A percentile compares a stretch with the other conserved stretches of the same genome.
Conservation (phyloP, 2,329 filamentous ascomycete species). For the Chaetomium sp. region DNA sequence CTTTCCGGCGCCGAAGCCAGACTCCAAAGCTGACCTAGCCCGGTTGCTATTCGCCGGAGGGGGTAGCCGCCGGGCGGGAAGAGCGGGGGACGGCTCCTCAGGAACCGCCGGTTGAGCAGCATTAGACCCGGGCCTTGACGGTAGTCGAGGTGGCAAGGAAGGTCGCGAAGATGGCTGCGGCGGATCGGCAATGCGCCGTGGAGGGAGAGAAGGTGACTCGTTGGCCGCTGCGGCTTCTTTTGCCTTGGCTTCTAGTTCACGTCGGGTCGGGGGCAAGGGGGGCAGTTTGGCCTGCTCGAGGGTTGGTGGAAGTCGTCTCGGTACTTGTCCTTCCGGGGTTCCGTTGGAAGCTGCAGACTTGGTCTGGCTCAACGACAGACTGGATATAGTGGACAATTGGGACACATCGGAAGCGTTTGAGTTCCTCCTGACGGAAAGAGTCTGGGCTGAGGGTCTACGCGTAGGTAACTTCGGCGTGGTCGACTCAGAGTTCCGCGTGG, state of each 20-base stretch:
- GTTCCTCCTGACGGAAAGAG: slow-evolving; percentile 38
- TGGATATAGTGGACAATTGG: slow-evolving; percentile 47
- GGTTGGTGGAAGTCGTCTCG: slow-evolving; percentile 46
- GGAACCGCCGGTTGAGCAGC: slow-evolving; percentile 31
- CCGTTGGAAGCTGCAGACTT: slow-evolving; percentile 39
- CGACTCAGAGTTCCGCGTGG: slow-evolving; percentile 31
- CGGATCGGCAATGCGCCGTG: slow-evolving; percentile 31
- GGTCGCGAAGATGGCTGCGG: slow-evolving; percentile 41
- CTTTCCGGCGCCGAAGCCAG: slow-evolving; percentile 23
- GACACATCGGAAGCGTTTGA: slow-evolving; percentile 55
- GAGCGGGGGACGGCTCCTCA: slow-evolving; percentile 53
- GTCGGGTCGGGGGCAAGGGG: slow-evolving; percentile 48
- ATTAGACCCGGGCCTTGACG: slow-evolving; percentile 39
- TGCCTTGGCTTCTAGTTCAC: slow-evolving; percentile 46
- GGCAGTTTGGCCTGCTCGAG: slow-evolving; percentile 53
- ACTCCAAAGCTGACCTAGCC: slow-evolving; percentile 27
- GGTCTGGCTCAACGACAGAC: slow-evolving; percentile 41
- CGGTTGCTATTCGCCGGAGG: slow-evolving; percentile 31
- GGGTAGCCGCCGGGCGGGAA: slow-evolving; percentile 35
- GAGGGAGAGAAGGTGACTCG: slow-evolving; percentile 28
- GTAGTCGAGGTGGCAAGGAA: slow-evolving; percentile 43
- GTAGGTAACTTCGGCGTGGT: slow-evolving; percentile 45
- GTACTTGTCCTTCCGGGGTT: slow-evolving; percentile 36
- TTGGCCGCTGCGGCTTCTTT: slow-evolving; percentile 22
- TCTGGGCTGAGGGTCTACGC: slow-evolving; percentile 42